phyloP scores from a whole-genome alignment of 164 flowering plant species.

The Vitis amurensis region DNA sequence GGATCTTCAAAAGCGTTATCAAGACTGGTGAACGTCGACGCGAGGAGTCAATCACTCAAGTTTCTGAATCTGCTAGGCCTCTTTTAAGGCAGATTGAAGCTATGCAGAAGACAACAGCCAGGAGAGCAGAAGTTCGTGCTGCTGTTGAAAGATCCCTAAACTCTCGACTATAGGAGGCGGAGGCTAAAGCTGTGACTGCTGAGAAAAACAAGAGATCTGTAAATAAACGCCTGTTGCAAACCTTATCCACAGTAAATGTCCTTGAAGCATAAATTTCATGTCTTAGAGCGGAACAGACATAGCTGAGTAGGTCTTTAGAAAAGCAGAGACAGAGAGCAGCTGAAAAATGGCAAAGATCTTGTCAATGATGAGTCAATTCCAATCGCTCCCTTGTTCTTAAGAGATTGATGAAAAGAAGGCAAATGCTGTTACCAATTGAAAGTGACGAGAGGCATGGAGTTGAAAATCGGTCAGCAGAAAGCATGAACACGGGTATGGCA shows the following conservation, averaged over 20 bases:
- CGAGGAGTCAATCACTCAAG: slow-evolving; percentile 91
- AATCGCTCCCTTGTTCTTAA: too few relatives aligned
- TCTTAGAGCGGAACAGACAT: slow-evolving; percentile 92
- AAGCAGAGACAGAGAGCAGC: too few relatives aligned
- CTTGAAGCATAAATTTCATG: slow-evolving; percentile 98
- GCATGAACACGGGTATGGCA: too few relatives aligned
- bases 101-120: slow-evolving; percentile 88
- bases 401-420: too few relatives aligned
- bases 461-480: too few relatives aligned
- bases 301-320: slow-evolving; percentile 77
- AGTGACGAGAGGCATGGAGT: too few relatives aligned
- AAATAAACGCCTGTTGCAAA: slow-evolving; percentile 93
- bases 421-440: too few relatives aligned
- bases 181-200: slow-evolving; percentile 93
- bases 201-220: slow-evolving; percentile 87
- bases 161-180: slow-evolving; percentile 97
- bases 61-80: slow-evolving; percentile 99
- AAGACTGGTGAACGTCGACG: slow-evolving; percentile 95
- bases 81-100: slow-evolving; percentile 98
- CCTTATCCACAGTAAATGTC: slow-evolving; percentile 92
- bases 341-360: too few relatives aligned
- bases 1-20: slow-evolving; percentile 95
- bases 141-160: slow-evolving; percentile 92
- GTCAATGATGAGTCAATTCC: too few relatives aligned
- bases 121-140: slow-evolving; percentile 96